phyloP scores from a whole-genome alignment of 2,329 filamentous ascomycete genomes.

The Blumeriella jaapii region DNA sequence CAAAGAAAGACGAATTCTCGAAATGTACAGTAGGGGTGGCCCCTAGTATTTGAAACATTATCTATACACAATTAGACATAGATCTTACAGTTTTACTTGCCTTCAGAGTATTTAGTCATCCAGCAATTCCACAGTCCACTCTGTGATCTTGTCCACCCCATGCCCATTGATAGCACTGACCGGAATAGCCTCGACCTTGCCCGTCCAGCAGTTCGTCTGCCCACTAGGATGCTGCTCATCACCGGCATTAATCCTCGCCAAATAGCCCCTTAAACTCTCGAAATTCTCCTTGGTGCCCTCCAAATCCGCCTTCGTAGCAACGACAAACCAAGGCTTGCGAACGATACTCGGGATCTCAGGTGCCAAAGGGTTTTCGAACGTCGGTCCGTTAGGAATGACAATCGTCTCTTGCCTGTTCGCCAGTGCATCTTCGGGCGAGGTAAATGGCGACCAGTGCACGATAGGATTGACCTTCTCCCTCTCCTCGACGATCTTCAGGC shows the following conservation, averaged over 20 bases:
- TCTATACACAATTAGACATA: too few species aligned
- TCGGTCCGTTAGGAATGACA: constrained; percentile 17
- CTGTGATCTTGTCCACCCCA: constrained; percentile 64
- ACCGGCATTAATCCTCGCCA: constrained; percentile 53
- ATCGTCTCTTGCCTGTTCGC: constrained; percentile 24
- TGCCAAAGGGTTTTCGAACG: constrained; percentile 18
- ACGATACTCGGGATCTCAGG: constrained; percentile 43
- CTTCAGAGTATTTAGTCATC: constrained; percentile 9
- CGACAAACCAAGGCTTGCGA: constrained; percentile 93
- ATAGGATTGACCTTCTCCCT: constrained; percentile 53
- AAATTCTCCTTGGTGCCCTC: constrained; percentile 72
- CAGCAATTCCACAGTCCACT: constrained; percentile 60
- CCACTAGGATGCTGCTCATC: constrained; percentile 61
- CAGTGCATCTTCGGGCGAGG: constrained; percentile 32
- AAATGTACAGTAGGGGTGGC: too few species aligned
- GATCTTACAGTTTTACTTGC: background rate
- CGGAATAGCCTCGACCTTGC: constrained; percentile 61
- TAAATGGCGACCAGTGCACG: constrained; percentile 43
- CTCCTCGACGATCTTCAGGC: constrained; percentile 56
- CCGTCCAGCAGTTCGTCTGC: constrained; percentile 43
- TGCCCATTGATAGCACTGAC: constrained; percentile 84
- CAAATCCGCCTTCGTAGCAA: constrained; percentile 86
- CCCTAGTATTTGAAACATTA: too few species aligned
- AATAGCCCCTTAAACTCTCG: constrained; percentile 53
- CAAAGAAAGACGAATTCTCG: too few species aligned